Percentiles rank a stretch among this genome's conserved stretches.
Conservation (phyloP, 768 basidiomycete genomes). For the Mycena maculata region DNA sequence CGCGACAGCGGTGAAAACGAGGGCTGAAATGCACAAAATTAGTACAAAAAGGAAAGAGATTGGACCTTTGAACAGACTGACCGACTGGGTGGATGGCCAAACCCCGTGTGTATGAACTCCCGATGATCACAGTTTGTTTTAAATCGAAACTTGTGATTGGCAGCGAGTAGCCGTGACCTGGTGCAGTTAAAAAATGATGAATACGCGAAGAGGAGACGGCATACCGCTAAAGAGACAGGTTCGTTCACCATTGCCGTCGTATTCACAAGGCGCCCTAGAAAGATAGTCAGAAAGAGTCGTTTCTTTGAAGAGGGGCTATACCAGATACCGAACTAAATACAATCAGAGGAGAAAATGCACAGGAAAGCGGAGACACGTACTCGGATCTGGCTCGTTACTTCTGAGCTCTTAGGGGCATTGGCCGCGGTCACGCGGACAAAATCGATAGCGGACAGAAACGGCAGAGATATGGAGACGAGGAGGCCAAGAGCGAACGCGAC, state of each 20-base stretch:
- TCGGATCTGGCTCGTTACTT: constrained; percentile 57
- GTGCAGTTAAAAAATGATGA: too few relatives aligned
- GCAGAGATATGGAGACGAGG: constrained; percentile 77
- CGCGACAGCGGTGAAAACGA: constrained; percentile 17
- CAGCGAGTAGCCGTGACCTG: constrained; percentile 69
- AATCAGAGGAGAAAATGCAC: constrained; percentile 8
- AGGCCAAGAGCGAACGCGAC: constrained; percentile 73
- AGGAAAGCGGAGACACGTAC: constrained; percentile 53
- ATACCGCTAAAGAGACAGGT: constrained; percentile 63
- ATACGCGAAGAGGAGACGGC: constrained; percentile 20
- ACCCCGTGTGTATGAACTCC: constrained; percentile 75
- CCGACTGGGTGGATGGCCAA: constrained; percentile 82
- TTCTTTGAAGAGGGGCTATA: constrained; percentile 40
- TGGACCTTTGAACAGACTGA: constrained; percentile 51
- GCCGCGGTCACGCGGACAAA: constrained; percentile 68
- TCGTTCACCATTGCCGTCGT: constrained; percentile 53
- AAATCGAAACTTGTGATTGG: constrained; percentile 43
- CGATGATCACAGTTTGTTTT: constrained; percentile 55
- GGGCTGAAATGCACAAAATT: not conserved
- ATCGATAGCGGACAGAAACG: constrained; percentile 73
- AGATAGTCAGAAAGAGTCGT: not conserved
- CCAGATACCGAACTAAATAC: constrained; percentile 76
- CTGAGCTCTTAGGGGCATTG: constrained; percentile 37
- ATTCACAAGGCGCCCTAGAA: constrained; percentile 71
- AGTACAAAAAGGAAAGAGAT: too few relatives aligned